These are phyloP conservation scores for Stropharia rugosoannulata DNA, from an alignment of 768 basidiomycete genomes.

Conservation along the genomic window DNA sequence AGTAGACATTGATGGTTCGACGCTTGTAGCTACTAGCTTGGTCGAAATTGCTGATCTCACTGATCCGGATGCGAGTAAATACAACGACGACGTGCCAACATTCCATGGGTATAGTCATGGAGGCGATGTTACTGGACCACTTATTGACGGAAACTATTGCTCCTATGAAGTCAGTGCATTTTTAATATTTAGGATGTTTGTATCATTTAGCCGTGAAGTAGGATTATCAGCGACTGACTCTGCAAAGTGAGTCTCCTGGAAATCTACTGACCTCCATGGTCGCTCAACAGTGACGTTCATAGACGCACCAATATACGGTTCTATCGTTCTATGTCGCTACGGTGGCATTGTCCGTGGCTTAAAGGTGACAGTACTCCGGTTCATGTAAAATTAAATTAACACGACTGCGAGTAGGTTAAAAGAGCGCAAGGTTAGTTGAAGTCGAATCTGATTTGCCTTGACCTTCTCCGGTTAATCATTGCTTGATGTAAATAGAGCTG, in stretches of 20 bases:
- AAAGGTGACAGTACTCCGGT: constrained; percentile 45
- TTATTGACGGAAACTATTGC: constrained; percentile 84
- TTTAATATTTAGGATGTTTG: not conserved
- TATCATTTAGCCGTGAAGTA: constrained; percentile 11
- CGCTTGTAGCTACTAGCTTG: constrained; percentile 42
- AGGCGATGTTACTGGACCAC: constrained; percentile 69
- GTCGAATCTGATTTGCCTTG: too few relatives aligned
- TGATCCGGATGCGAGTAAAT: constrained; percentile 73
- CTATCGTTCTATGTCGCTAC: constrained; percentile 77
- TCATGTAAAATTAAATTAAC: not conserved
- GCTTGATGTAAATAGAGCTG: constrained; percentile 30
- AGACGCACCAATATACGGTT: constrained; percentile 72
- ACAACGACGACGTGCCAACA: constrained; percentile 65
- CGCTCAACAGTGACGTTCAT: not conserved
- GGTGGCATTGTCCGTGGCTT: constrained; percentile 79
- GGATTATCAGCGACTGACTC: constrained; percentile 55
- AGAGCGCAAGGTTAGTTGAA: constrained; percentile 54
- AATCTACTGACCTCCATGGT: not conserved
- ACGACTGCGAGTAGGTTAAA: constrained; percentile 51
- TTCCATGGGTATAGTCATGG: constrained; percentile 84
- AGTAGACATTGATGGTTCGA: constrained; percentile 49
- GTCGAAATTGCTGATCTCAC: constrained; percentile 39
- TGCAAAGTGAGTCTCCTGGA: constrained; percentile 17
- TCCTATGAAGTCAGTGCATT: constrained; percentile 46
- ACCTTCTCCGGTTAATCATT: too few relatives aligned